Percentiles rank a stretch among this genome's conserved stretches.
Evolutionary conservation across 306 rosid species (phyloP).

Genomic region (Cicer yamashitae): DNA sequence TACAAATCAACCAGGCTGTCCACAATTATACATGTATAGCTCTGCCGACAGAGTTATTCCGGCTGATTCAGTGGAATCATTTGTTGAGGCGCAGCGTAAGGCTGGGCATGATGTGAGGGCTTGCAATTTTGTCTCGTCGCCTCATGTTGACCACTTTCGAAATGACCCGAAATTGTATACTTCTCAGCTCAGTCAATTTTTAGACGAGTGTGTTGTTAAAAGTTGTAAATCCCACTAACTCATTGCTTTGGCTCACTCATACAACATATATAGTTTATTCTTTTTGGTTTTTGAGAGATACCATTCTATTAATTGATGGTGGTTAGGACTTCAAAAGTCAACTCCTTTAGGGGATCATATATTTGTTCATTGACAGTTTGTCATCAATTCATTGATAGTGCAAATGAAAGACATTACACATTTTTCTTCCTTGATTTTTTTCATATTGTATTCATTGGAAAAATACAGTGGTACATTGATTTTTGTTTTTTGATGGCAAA

Average conservation of each 20-base stretch:
- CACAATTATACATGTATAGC: slow-evolving; percentile 91
- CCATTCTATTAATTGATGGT: slow-evolving; percentile 40
- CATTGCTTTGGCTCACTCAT: slow-evolving; percentile 27
- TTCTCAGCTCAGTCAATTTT: slow-evolving; percentile 79
- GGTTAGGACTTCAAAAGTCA: slow-evolving; percentile 28
- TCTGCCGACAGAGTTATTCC: slow-evolving; percentile 94
- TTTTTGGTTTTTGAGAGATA: slow-evolving; percentile 37
- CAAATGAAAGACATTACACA: slow-evolving; percentile 36
- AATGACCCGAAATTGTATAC: slow-evolving; percentile 82
- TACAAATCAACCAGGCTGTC: slow-evolving; percentile 85
- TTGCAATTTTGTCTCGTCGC: slow-evolving; percentile 89
- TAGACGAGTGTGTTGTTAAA: slow-evolving; percentile 76
- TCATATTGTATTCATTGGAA: slow-evolving; percentile 2
- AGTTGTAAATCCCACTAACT: slow-evolving; percentile 55
- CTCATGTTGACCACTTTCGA: slow-evolving; percentile 97
- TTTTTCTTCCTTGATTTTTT: slow-evolving; percentile 7
- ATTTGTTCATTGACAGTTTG: slow-evolving; percentile 27
- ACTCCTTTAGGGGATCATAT: slow-evolving; percentile 32
- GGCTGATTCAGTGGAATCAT: slow-evolving; percentile 80
- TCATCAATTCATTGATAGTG: slow-evolving; percentile 32
- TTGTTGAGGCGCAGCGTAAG: slow-evolving; percentile 73
- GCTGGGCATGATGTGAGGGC: slow-evolving; percentile 92
- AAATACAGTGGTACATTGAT: not conserved
- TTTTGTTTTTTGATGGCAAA: slow-evolving; percentile 17
- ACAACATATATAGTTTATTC: slow-evolving; percentile 47